Conservation (phyloP, 495 filamentous ascomycete genomes). For the Talaromyces stipitatus region DNA sequence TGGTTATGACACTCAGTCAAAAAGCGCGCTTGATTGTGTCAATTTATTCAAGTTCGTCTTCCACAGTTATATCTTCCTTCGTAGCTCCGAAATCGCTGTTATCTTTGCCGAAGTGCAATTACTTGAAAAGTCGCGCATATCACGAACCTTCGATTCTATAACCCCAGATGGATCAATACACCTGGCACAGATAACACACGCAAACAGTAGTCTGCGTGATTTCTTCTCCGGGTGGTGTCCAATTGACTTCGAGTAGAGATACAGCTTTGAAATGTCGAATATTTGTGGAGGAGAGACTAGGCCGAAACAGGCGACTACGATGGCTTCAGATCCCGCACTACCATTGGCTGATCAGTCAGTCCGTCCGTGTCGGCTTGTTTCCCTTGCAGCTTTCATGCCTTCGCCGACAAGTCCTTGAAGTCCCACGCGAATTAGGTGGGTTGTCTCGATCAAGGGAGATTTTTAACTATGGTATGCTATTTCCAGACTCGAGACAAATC, state of each 20-base stretch:
- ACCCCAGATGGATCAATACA: not conserved
- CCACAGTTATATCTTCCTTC: not conserved
- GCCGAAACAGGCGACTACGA: not conserved
- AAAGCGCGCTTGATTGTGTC: not conserved
- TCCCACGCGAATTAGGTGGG: not conserved
- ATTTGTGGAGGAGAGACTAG: not conserved
- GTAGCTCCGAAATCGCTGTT: not conserved
- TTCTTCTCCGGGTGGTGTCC: too few species aligned
- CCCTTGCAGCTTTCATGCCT: not conserved
- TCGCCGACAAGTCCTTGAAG: not conserved
- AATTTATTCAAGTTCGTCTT: too few species aligned
- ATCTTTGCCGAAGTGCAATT: not conserved
- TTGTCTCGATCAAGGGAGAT: not conserved
- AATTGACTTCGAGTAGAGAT: not conserved
- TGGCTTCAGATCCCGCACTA: not conserved
- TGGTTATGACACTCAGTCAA: not conserved
- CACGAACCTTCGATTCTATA: not conserved
- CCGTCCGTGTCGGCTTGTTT: not conserved
- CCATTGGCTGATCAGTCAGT: not conserved
- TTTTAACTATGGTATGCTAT: constrained; percentile 1
- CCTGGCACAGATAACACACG: not conserved
- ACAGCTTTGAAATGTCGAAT: not conserved
- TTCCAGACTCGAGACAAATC: not conserved
- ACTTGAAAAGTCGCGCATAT: not conserved
- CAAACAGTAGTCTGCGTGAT: not conserved